A percentile compares a stretch with the other conserved stretches of the same genome.
Conservation (phyloP, 129 eudicot species). For the Helichrysum umbraculigerum region DNA sequence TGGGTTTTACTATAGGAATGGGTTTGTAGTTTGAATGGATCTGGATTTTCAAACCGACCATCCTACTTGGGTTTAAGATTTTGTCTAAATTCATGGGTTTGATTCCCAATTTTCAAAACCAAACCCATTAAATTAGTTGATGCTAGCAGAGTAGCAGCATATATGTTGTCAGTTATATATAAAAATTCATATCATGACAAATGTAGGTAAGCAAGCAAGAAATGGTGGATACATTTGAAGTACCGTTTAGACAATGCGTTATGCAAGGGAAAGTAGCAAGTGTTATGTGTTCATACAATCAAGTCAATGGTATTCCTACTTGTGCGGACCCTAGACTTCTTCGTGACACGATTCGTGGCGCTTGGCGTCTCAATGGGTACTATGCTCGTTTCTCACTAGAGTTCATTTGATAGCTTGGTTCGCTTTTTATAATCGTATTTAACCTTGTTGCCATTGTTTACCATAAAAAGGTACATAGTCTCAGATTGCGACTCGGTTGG, state of each 20-base stretch:
- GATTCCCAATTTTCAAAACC: too few species aligned
- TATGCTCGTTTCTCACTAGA: not conserved
- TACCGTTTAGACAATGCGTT: conserved; percentile 79
- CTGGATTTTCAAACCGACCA: too few species aligned
- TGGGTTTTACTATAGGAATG: too few species aligned
- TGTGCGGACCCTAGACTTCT: conserved; percentile 93
- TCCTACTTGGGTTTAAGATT: too few species aligned
- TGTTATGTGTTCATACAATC: conserved; percentile 94
- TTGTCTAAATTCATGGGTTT: too few species aligned
- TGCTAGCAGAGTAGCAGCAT: not conserved
- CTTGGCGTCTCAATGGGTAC: conserved; percentile 80
- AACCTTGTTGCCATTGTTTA: not conserved
- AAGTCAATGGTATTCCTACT: conserved; percentile 89
- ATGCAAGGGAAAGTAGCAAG: conserved; percentile 84
- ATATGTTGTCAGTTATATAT: not conserved
- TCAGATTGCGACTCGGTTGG: conserved; percentile 93
- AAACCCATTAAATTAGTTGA: not conserved
- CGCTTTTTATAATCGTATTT: not conserved
- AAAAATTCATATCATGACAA: not conserved
- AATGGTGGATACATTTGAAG: conserved; percentile 75
- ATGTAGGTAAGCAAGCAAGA: conserved; percentile 89
- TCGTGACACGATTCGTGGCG: conserved; percentile 65
- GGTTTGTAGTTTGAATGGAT: too few species aligned
- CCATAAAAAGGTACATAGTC: conserved; percentile 53
- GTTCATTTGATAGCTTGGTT: conserved; percentile 13